These are phyloP conservation scores for Ustilago curta DNA, from an alignment of 1,284 basidiomycete genomes.

Conservation along the genomic window DNA sequence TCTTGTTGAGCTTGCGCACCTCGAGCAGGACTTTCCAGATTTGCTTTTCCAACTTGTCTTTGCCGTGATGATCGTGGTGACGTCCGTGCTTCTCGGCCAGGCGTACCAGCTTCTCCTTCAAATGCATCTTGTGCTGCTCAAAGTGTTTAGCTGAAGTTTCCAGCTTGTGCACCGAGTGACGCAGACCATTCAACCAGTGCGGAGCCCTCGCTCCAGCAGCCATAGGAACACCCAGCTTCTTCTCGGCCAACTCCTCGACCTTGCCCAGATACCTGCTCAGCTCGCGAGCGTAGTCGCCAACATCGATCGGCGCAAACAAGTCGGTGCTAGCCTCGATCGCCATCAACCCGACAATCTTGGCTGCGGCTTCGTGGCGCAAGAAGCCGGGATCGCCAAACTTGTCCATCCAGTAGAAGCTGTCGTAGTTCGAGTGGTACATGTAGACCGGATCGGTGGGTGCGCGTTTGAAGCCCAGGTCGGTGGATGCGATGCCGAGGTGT, in stretches of 20 bases:
- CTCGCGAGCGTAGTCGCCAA: conserved; percentile 72
- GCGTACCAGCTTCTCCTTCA: conserved; percentile 26
- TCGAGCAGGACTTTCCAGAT: conserved; percentile 74
- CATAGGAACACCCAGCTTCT: conserved; percentile 21
- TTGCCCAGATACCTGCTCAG: conserved; percentile 50
- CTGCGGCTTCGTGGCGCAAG: conserved; percentile 77
- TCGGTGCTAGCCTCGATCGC: conserved; percentile 76
- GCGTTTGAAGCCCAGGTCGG: conserved; percentile 67
- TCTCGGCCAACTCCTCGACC: conserved; percentile 35
- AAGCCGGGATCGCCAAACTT: conserved; percentile 82
- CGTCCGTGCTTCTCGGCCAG: conserved; percentile 14
- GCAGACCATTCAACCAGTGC: conserved; percentile 26
- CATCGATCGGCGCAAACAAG: conserved; percentile 78
- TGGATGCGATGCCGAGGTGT: conserved; percentile 70
- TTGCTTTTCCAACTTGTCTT: conserved; percentile 16
- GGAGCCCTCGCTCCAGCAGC: conserved; percentile 11
- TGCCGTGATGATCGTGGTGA: background rate
- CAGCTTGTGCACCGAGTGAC: conserved; percentile 29
- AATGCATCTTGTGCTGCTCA: conserved; percentile 25
- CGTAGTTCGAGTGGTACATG: conserved; percentile 79
- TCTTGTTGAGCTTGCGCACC: conserved; percentile 78
- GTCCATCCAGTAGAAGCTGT: conserved; percentile 81
- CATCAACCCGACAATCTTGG: conserved; percentile 72
- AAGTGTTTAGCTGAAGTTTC: conserved; percentile 21
- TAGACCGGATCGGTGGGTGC: conserved; percentile 55